A percentile compares a stretch with the other conserved stretches of the same genome.
Conservation (phyloP, 345 rosid species). For the Eutrema heterophyllum region DNA sequence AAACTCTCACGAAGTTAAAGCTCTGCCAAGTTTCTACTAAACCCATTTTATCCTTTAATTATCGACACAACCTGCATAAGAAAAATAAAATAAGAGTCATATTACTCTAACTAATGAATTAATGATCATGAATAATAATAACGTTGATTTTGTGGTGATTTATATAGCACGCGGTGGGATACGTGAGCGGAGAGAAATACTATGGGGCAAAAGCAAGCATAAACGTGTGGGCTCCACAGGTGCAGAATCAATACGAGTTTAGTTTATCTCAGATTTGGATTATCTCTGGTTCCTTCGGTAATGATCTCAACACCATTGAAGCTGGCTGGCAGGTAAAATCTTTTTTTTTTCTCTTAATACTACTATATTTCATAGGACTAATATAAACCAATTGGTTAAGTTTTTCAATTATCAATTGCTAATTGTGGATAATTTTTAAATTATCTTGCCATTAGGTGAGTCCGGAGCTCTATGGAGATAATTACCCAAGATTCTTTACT, state of each 20-base stretch:
- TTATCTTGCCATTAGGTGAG: constrained; percentile 61
- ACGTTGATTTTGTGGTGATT: not conserved
- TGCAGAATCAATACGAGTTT: constrained; percentile 79
- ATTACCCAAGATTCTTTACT: constrained; percentile 91
- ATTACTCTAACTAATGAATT: not conserved
- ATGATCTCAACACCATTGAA: constrained; percentile 98
- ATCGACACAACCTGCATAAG: not conserved
- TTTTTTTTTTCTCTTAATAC: too few relatives aligned
- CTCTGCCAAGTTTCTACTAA: constrained; percentile 4
- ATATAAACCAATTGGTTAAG: not conserved
- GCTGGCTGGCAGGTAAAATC: constrained; percentile 90
- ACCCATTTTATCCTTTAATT: not conserved
- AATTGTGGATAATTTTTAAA: not conserved
- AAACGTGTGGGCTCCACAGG: constrained; percentile 91
- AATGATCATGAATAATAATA: not conserved
- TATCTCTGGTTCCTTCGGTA: constrained; percentile 89
- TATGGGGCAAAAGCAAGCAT: constrained; percentile 97
- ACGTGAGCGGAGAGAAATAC: constrained; percentile 87
- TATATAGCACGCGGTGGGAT: constrained; percentile 79
- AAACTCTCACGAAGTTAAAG: constrained; percentile 4
- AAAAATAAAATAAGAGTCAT: not conserved
- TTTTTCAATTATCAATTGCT: not conserved
- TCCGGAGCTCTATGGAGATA: constrained; percentile 96
- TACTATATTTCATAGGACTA: not conserved
- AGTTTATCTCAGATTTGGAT: constrained; percentile 98